A percentile compares a stretch with the other conserved stretches of the same genome.
phyloP scores from a whole-genome alignment of 495 filamentous ascomycete genomes.

The Astrocystis sublimbata region DNA sequence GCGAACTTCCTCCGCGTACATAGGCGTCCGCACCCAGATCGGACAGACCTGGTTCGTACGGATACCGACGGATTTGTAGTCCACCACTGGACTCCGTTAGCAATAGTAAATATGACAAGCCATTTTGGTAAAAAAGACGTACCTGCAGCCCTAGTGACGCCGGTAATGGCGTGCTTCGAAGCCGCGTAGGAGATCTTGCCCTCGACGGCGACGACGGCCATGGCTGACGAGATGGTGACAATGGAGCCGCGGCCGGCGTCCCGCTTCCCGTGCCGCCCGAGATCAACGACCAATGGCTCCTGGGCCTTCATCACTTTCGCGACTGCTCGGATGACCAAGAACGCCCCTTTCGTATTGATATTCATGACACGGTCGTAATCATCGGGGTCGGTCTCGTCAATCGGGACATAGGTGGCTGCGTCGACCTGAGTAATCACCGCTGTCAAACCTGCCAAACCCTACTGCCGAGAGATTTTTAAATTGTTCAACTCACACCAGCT shows the following conservation, averaged over 20 bases:
- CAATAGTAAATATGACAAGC: not conserved
- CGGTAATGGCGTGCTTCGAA: slow-evolving; percentile 30
- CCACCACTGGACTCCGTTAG: slow-evolving; percentile 22
- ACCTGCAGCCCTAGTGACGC: slow-evolving; percentile 27
- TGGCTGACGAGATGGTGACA: slow-evolving; percentile 27
- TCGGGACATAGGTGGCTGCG: slow-evolving; percentile 18
- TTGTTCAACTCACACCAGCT: slow-evolving; percentile 11
- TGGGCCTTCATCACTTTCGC: slow-evolving; percentile 41
- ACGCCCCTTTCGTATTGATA: slow-evolving; percentile 36
- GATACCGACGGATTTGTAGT: slow-evolving; percentile 17
- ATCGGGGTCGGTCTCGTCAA: slow-evolving; percentile 28
- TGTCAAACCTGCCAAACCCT: slow-evolving; percentile 12
- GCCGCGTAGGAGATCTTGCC: slow-evolving; percentile 23
- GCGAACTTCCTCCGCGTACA: slow-evolving; percentile 36
- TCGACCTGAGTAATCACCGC: slow-evolving; percentile 16
- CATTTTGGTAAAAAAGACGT: not conserved
- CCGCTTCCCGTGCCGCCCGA: slow-evolving; percentile 20
- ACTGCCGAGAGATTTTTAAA: slow-evolving; percentile 13
- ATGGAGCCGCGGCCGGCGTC: slow-evolving; percentile 29
- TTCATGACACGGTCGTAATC: slow-evolving; percentile 33
- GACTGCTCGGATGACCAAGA: slow-evolving; percentile 37
- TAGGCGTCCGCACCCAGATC: slow-evolving; percentile 32
- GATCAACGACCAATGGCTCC: slow-evolving; percentile 26
- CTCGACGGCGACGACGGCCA: slow-evolving; percentile 17
- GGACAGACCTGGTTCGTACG: slow-evolving; percentile 30